Evolutionary conservation across 192 early-diverging fungal species (phyloP), one percentile per base, ranked within the genome.

Genomic region (Entomortierella chlamydospora): DNA sequence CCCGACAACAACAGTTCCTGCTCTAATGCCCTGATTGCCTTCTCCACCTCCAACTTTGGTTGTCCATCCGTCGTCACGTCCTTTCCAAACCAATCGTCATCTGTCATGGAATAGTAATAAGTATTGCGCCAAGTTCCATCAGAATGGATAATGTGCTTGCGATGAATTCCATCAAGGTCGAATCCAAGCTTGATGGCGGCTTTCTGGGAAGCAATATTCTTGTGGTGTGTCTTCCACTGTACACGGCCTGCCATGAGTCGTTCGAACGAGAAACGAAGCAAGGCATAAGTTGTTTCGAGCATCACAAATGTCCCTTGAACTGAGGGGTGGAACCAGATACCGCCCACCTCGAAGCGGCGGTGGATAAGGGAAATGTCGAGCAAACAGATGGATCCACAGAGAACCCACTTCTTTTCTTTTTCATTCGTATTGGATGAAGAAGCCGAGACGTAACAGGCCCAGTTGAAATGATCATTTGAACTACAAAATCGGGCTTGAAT

Each of bases 151-250:
- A 83, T 72, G 26, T 83, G 82, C 33, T 83, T 73, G 23, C 59
- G 57, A 20, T 68, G 66, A 10, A 58, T 29, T 11, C 78, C 82
- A 15, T 83, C 82, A 8, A 66, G 39, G 0, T 55, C 61, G 53
- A 83, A 83, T 1, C 82, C 82, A 12, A 83, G 41, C 42, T 81
- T 83, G 25, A 33, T 26, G 28, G 82, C 82, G 1, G 82, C 72
- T 57, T 83, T 83, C 64, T 83, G 82, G 12, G 71, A 74, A 4
- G 78, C 72, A 59, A 83, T 74, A 58, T 83, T 83, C 26, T 58
- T 18, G 15, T 61, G 61, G 29, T 83, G 78, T 0, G 82, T 83
- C 72, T 83, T 83, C 82, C 82, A 83, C 22, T 83, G 81, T 28
- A 69, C 73, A 31, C 76, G 76, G 17, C 76, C 76, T 1, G 67